Evolutionary conservation across 176 grass and related monocot species (phyloP), one percentile per base, ranked within the genome.

Genomic region (Miscanthus lutarioriparius): DNA sequence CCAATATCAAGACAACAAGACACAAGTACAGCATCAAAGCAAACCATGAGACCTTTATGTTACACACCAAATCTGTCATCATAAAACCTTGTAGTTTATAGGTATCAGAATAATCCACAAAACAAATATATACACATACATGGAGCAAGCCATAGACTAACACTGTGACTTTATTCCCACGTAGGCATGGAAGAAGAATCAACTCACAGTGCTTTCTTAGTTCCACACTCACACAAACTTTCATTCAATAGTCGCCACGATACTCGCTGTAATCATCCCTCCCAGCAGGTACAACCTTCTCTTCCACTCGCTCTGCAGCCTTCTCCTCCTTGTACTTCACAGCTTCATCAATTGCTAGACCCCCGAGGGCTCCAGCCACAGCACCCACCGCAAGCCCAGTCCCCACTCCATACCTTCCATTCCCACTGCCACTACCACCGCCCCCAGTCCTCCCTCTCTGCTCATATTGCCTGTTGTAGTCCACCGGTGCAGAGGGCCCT

Each of bases 261-360:
- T 93, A 93, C 74, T 93, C 89, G 5, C 85, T 93, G 78, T 95
- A 93, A 72, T 87, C 84, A 27, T 87, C 85, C 82, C 92, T 90
- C 14, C 7, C 36, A 8, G 76, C 67, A 25, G 86, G 84, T 49
- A 32, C 49, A 53, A 87, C 89, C 76, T 91, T 88, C 47, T 88
- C 88, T 80, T 88, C 87, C 59, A 88, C 76, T 72, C 84, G 78
- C 62, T 91, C 89, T 17, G 85, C 64, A 37, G 72, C 47, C 87
- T 95, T 92, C 80, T 98, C 92, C 80, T 98, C 96, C 86, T 95
- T 90, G 73, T 91, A 86, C 70, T 91, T 95, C 49, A 82, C 75
- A 28, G 85, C 91, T 86, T 95, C 92, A 47, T 93, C 91, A 3
- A 98, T 80, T 2, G 89, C 78, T 54, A 95, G 62, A 6, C 77